Evolutionary conservation across 768 basidiomycete species (phyloP), one percentile per base, ranked within the genome.

Genomic region (Rhizopogon roseolus): DNA sequence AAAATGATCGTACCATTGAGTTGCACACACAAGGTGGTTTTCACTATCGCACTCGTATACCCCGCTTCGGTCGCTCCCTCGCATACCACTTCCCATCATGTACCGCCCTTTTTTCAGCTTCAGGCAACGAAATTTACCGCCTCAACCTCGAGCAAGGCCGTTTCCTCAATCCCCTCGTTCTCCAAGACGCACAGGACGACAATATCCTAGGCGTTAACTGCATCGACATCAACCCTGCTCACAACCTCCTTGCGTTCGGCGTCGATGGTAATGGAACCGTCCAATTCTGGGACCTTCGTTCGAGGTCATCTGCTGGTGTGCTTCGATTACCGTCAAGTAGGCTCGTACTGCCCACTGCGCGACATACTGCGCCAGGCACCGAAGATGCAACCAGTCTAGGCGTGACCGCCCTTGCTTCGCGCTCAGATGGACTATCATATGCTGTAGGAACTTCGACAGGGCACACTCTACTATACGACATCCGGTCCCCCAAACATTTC

Each of bases 201-300:
- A 77, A 82, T 28, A 83, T 97, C 16, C 71, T 78, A 1, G 97
- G 95, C 10, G 91, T 98, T 54, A 98, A 98, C 65, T 80, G 80
- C 27, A 81, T 98, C 50, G 94, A 99, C 67, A 81, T 98, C 62
- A 98, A 98, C 66, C 84, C 92, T 4, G 89, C 88, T 2, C 97
- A 99, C 64, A 91, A 95, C 29, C 75, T 98, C 1, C 80, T 93
- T 61, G 84, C 86, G 3, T 93, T 98, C 62, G 97, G 95, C 4
- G 73, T 93, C 2, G 95, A 98, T 55, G 91, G 89, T 4, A 80
- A 81, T 55, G 90, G 93, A 16, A 83, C 87, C 3, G 89, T 93
- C 40, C 93, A 98, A 67, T 92, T 99, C 63, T 99, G 95, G 94
- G 97, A 99, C 70, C 90, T 86, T 4, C 81, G 97, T 43, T 92